These are phyloP conservation scores for Trichoderma koningii DNA, from an alignment of 2,329 filamentous ascomycete genomes.

Conservation along the genomic window DNA sequence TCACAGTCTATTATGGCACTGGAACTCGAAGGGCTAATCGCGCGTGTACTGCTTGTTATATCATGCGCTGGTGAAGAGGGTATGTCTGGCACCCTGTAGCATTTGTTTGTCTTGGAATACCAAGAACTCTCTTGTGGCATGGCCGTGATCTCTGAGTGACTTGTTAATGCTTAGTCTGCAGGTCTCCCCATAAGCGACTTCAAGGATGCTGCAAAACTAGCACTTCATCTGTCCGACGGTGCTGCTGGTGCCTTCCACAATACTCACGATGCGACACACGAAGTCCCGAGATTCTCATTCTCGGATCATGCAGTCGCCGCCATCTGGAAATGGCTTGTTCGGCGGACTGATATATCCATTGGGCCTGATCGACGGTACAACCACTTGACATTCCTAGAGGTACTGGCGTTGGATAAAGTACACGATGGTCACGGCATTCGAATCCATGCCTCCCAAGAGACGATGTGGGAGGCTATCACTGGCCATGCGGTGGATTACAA, in stretches of 20 bases:
- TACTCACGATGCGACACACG: neutral
- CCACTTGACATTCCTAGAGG: conserved; percentile 40
- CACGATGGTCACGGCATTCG: conserved; percentile 29
- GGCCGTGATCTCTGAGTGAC: neutral
- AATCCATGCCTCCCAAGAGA: conserved; percentile 56
- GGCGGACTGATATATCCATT: conserved; percentile 42
- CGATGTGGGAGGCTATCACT: conserved; percentile 61
- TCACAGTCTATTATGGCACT: conserved; percentile 38
- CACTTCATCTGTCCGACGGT: conserved; percentile 30
- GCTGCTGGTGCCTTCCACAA: neutral
- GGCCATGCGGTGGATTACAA: conserved; percentile 62
- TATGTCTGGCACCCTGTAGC: conserved; percentile 26
- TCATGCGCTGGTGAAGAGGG: conserved; percentile 45
- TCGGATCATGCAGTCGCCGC: conserved; percentile 37
- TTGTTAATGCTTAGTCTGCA: conserved; percentile 1
- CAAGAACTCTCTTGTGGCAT: conserved; percentile 4
- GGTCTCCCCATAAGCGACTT: conserved; percentile 40
- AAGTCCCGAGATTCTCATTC: conserved; percentile 26
- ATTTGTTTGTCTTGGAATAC: neutral
- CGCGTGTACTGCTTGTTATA: conserved; percentile 41
- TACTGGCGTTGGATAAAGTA: neutral
- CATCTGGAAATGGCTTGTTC: conserved; percentile 43
- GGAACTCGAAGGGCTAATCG: conserved; percentile 45
- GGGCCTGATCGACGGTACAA: conserved; percentile 40
- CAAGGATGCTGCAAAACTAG: conserved; percentile 38